Conservation (phyloP, 345 rosid genomes). For the Mangifera indica region DNA sequence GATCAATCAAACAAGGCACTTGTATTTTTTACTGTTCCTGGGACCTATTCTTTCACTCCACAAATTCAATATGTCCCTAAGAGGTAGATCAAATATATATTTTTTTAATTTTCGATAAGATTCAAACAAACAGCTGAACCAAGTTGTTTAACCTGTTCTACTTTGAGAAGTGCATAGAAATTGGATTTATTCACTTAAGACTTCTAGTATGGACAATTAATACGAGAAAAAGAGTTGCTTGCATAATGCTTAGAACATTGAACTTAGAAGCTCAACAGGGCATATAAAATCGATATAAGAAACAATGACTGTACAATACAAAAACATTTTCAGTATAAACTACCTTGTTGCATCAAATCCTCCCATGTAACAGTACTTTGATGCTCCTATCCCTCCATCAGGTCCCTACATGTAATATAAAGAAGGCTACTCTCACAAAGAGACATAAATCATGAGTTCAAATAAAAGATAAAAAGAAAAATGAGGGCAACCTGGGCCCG, state of each 20-base stretch:
- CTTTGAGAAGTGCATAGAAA: neutral
- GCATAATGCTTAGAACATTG: neutral
- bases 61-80: neutral
- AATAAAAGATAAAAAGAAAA: constrained; percentile 9
- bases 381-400: constrained; percentile 90
- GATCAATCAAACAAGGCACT: constrained; percentile 1
- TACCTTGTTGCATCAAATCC: constrained; percentile 99
- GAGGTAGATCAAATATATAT: neutral
- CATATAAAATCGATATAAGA: neutral
- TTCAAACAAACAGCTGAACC: neutral
- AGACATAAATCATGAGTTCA: constrained; percentile 12
- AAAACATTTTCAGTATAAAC: constrained; percentile 7
- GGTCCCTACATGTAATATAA: constrained; percentile 65
- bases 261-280: neutral
- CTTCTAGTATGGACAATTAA: neutral
- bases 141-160: neutral
- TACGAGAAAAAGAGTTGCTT: neutral
- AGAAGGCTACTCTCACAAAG: constrained; percentile 18
- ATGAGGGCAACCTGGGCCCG: constrained; percentile 79
- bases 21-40: neutral
- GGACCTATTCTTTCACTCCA: neutral
- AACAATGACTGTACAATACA: neutral
- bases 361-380: constrained; percentile 89
- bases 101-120: neutral
- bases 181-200: neutral